phyloP scores from a whole-genome alignment of 2,329 filamentous ascomycete genomes.

The Mycosphaerella arachidis region DNA sequence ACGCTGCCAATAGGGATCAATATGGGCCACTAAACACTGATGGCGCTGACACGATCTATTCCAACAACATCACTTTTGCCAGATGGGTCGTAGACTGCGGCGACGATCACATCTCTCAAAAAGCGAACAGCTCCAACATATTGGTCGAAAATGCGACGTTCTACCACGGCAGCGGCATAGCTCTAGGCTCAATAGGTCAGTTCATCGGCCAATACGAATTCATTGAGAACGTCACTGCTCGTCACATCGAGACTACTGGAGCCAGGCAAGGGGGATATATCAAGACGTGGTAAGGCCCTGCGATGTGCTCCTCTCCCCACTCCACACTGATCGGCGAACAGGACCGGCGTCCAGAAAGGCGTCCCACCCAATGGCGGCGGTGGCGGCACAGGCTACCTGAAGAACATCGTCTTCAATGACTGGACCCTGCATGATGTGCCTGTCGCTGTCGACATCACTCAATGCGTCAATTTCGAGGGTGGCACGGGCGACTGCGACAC shows the following conservation, averaged over 20 bases:
- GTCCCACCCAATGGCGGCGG: constrained; percentile 57
- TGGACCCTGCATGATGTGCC: constrained; percentile 21
- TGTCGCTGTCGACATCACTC: constrained; percentile 26
- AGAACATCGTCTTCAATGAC: constrained; percentile 37
- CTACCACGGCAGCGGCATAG: constrained; percentile 50
- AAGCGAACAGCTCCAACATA: constrained; percentile 55
- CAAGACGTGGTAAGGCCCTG: constrained; percentile 48
- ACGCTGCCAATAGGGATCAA: constrained; percentile 27
- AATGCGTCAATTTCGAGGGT: constrained; percentile 27
- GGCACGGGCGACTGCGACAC: constrained; percentile 26
- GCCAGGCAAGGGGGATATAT: constrained; percentile 29
- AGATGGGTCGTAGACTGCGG: constrained; percentile 51
- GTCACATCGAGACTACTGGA: constrained; percentile 42
- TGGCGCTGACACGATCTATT: constrained; percentile 52
- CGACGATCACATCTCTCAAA: constrained; percentile 52
- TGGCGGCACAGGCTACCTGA: constrained; percentile 47
- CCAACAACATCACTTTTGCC: constrained; percentile 49
- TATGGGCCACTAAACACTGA: constrained; percentile 46
- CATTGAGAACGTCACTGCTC: constrained; percentile 47
- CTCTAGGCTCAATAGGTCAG: constrained; percentile 57
- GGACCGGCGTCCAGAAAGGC: constrained; percentile 42
- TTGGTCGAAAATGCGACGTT: constrained; percentile 48
- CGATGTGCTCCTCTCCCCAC: constrained; percentile 21
- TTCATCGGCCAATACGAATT: constrained; percentile 47
- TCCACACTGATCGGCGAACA: neutral